Base-by-base conservation (phyloP, 768 basidiomycete species). In the Termitomyces heimii region DNA sequence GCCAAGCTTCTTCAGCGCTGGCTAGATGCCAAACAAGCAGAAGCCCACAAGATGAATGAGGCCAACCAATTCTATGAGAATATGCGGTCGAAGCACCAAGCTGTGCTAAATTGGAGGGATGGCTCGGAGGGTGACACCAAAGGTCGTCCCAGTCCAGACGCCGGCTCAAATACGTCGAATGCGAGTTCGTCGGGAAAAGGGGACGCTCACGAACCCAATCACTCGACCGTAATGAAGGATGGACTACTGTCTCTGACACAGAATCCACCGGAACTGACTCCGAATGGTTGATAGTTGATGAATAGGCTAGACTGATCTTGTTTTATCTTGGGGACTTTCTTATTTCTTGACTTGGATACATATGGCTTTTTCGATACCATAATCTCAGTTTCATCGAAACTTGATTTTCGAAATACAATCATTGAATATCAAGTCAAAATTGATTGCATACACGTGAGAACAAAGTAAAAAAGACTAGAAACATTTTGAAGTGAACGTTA, bases 31-130 rank as follows among this genome's bases (percentile, higher is more conserved):
- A 97, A 97, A 73, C 93, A 97, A 68, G 75, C 79, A 13, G 94
- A 95, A 66, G 96, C 89, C 9, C 93, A 94, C 71, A 86, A 86
- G 73, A 91, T 99, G 90, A 98, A 98, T 72, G 90, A 91, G 65
- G 92, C 89, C 14, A 92, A 93, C 68, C 80, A 89, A 56, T 91
- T 92, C 69, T 94, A 94, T 65, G 91, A 94, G 69, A 85, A 88
- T 63, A 86, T 93, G 85, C 86, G 86, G 56, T 85, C 88, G 34
- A 82, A 80, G 59, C 85, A 86, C 64, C 80, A 88, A 62, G 77
- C 82, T 6, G 81, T 82, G 1, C 64, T 82, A 28, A 82, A 75
- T 61, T 85, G 82, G 82, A 76, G 82, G 53, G 82, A 82, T 37
- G 73, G 70, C 22, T 68, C 70, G 46, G 70, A 63, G 20, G 66